phyloP scores from a whole-genome alignment of 768 basidiomycete genomes.

The Podaxis sp. region DNA sequence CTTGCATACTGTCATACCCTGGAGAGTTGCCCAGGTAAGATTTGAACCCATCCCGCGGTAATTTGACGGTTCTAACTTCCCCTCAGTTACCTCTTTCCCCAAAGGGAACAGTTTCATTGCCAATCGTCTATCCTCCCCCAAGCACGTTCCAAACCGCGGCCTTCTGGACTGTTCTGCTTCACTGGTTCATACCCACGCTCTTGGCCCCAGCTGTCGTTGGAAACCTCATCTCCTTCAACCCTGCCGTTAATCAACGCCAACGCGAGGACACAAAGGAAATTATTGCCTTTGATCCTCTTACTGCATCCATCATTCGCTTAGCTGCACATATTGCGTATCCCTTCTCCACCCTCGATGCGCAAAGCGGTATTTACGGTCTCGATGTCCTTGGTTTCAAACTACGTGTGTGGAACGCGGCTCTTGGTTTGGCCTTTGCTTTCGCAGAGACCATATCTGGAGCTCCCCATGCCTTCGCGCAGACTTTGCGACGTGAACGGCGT shows the following conservation, averaged over 20 bases:
- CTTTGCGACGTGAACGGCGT: constrained; percentile 27
- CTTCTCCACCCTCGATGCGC: constrained; percentile 31
- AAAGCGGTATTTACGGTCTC: constrained; percentile 33
- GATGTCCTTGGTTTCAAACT: constrained; percentile 57
- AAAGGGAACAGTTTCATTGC: constrained; percentile 23
- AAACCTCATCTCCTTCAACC: constrained; percentile 62
- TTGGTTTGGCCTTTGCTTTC: constrained; percentile 65
- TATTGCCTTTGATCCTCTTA: constrained; percentile 57
- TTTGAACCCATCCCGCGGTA: not conserved
- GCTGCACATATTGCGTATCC: constrained; percentile 63
- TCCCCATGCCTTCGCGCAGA: constrained; percentile 36
- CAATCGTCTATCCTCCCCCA: constrained; percentile 50
- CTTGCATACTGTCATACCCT: constrained; percentile 52
- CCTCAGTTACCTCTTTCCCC: constrained; percentile 31
- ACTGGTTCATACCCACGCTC: constrained; percentile 65
- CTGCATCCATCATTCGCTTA: constrained; percentile 62
- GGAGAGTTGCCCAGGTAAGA: constrained; percentile 45
- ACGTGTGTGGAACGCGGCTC: constrained; percentile 54
- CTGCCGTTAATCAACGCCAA: constrained; percentile 21
- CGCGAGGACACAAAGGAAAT: constrained; percentile 12
- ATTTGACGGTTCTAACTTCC: not conserved
- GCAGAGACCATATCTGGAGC: constrained; percentile 60
- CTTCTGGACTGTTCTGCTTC: constrained; percentile 55
- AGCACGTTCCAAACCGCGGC: constrained; percentile 42
- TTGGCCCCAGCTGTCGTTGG: constrained; percentile 59